Base-by-base conservation (phyloP, 495 filamentous ascomycete genomes). In the Penicillium chermesinum region DNA sequence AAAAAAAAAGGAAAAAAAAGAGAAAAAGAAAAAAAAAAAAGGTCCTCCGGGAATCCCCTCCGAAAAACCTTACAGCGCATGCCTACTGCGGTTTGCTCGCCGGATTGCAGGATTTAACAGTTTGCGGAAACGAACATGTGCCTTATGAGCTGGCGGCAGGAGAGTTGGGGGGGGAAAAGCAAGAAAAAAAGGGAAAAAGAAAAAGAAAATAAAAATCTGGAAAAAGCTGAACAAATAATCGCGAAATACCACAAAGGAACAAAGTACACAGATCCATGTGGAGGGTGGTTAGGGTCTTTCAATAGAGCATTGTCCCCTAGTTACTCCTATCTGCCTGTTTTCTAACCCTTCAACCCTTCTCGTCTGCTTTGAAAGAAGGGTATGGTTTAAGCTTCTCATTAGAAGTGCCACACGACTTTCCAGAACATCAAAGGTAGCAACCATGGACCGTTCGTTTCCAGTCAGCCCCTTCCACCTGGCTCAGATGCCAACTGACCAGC, bases 401-500 rank as follows among this genome's bases (percentile, higher is more conserved):
- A n/a, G 20, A 27, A 7, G 21, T 15, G 25, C n/a, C 34, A 19
- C 18, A 19, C n/a, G n/a, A n/a, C n/a, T 18, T 33, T 10, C 39
- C 16, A 7, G 10, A 16, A 19, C 35, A n/a, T 18, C 18, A 34
- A n/a, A 16, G 8, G 16, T 2, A 18, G 44, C 34, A 18, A n/a
- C 13, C 19, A 49, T 49, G 41, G 41, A 50, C 14, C 19, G 65
- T 32, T 58, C 60, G 32, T 46, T 52, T 18, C 25, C 45, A 19
- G 42, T 55, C 25, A 46, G 53, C 40, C 44, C 45, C 35, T 56
- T 50, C 19, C 46, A 47, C 38, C 22, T 54, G 40, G 56, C 51
- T 50, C 58, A 61, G 38, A 49, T 60, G 34, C 44, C 66, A 54
- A 59, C 54, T 49, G 56, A 53, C 49, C 63, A 58, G 52, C 54